Base-by-base conservation (phyloP, 176 grass and related monocot species). In the Ananas comosus region DNA sequence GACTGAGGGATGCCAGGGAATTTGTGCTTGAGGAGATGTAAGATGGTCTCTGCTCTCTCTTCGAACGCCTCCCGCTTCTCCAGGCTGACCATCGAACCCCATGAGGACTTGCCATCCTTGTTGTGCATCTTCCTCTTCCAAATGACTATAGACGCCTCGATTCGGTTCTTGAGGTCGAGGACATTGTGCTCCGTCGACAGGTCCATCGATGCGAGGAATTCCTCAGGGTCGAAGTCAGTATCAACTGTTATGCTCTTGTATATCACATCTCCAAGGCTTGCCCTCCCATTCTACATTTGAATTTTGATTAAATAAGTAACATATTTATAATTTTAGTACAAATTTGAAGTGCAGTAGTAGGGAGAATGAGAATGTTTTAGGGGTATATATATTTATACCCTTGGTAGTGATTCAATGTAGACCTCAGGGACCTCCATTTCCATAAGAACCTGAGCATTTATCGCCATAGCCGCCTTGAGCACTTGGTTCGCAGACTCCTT, bases 51-150 rank as follows among this genome's bases (percentile, higher is more conserved):
- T 25, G 92, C 92, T 74, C 88, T 84, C 80, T 96, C 92, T 74
- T 96, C 92, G 29, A 96, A 96, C 76, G 88, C 88, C 85, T 96
- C 92, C 10, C 92, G 82, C 79, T 91, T 96, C 88, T 91, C 92
- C 78, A 96, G 77, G 88, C 92, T 96, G 7, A 96, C 66, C 70
- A 86, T 91, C 28, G 92, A 96, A 8, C 92, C 83, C 92, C 92
- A 96, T 1, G 91, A 88, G 12, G 92, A 96, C 70, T 86, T 96
- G 68, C 48, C 57, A 75, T 96, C 92, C 83, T 89, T 96, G 66
- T 82, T 88, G 74, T 85, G 83, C 85, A 96, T 96, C 84, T 96
- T 96, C 72, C 92, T 82, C 83, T 88, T 96, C 92, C 92, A 96
- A 64, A 96, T 96, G 66, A 96, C 83, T 72, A 82, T 83, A 21